Evolutionary conservation across 2,329 filamentous ascomycete species (phyloP).

Genomic region (Pezicula neosporulosa): DNA sequence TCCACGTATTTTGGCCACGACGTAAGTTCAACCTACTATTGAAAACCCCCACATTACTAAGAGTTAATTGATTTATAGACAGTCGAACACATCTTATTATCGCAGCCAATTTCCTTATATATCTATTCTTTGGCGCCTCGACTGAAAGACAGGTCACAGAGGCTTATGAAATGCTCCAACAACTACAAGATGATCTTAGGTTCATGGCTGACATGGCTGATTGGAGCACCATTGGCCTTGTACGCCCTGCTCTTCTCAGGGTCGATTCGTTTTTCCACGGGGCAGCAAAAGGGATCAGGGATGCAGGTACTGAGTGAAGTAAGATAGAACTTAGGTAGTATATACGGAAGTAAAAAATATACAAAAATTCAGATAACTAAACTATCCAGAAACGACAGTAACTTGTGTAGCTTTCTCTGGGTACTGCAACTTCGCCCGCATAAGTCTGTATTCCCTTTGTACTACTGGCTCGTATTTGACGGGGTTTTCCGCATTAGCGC

Average conservation of each 20-base stretch:
- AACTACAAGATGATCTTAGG: constrained; percentile 9
- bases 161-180: constrained; percentile 13
- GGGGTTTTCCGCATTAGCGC: constrained; percentile 36
- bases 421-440: constrained; percentile 22
- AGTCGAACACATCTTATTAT: constrained; percentile 42
- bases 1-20: constrained; percentile 10
- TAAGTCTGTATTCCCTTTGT: constrained; percentile 19
- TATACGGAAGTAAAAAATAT: background rate
- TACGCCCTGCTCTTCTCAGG: constrained; percentile 12
- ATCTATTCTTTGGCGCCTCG: constrained; percentile 42
- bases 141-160: constrained; percentile 11
- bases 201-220: constrained; percentile 5
- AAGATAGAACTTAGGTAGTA: background rate
- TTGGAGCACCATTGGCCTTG: constrained; percentile 15
- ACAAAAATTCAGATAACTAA: background rate
- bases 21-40: constrained; percentile 4
- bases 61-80: constrained; percentile 4
- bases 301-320: background rate
- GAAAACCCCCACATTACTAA: background rate
- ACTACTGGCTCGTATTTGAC: constrained; percentile 45
- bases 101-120: constrained; percentile 45
- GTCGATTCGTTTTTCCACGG: constrained; percentile 14
- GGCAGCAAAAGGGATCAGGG: constrained; percentile 11
- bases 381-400: background rate
- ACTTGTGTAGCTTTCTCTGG: constrained; percentile 1